phyloP scores from a whole-genome alignment of 345 rosid genomes.

The Salix dunnii region DNA sequence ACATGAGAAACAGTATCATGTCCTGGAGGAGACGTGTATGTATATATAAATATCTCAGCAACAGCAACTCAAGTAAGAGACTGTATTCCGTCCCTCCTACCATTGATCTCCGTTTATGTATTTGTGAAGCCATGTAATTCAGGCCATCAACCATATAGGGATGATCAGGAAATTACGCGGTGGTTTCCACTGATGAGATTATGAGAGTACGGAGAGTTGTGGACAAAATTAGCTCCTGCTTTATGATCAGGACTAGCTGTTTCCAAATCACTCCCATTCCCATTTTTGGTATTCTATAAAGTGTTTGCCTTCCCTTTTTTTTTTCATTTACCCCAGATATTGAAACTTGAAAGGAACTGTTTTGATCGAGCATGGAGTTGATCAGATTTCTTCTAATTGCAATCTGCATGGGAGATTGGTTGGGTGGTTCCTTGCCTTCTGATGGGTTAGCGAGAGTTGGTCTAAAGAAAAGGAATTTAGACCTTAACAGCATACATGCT shows the following conservation, averaged over 20 bases:
- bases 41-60: not conserved
- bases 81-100: not conserved
- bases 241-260: not conserved
- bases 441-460: conserved; percentile 36
- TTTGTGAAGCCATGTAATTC: not conserved
- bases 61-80: not conserved
- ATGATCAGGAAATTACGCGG: conserved; percentile 12
- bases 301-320: not conserved
- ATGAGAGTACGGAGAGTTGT: not conserved
- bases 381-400: conserved; percentile 28
- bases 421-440: conserved; percentile 25
- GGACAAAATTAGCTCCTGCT: not conserved
- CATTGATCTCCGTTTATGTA: not conserved
- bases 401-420: conserved; percentile 29
- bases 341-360: not conserved
- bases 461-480: conserved; percentile 36
- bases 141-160: not conserved
- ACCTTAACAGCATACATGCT: conserved; percentile 28
- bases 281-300: not conserved
- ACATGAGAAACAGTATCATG: not conserved
- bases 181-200: not conserved
- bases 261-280: not conserved
- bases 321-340: not conserved
- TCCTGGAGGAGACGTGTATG: not conserved
- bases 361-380: conserved; percentile 18